A percentile compares a stretch with the other conserved stretches of the same genome.
Evolutionary conservation across 1,139 yeast genomes (phyloP).

Genomic region (Yamadazyma sp.): DNA sequence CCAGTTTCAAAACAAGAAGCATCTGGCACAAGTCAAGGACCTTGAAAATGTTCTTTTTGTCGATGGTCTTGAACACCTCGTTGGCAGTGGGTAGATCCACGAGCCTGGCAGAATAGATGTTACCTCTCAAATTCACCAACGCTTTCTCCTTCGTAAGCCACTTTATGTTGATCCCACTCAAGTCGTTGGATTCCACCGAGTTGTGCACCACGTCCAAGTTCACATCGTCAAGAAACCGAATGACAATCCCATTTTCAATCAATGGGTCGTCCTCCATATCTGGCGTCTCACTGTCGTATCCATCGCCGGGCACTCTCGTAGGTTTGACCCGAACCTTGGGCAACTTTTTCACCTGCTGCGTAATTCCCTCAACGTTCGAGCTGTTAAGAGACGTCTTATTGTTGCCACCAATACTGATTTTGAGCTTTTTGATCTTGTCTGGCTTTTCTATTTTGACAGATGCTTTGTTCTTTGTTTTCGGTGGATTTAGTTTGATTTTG

Average conservation of each 20-base stretch:
- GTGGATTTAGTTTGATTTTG: constrained; percentile 16
- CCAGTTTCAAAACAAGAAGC: constrained; percentile 67
- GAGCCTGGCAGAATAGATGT: constrained; percentile 76
- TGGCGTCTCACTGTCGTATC: constrained; percentile 96
- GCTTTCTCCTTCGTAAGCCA: constrained; percentile 85
- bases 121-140: constrained; percentile 53
- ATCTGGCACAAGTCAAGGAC: constrained; percentile 87
- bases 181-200: constrained; percentile 80
- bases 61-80: constrained; percentile 87
- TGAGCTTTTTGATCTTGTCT: constrained; percentile 23
- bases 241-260: constrained; percentile 79
- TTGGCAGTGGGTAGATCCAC: constrained; percentile 89
- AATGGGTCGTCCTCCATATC: constrained; percentile 94
- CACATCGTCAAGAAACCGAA: constrained; percentile 78
- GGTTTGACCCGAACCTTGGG: constrained; percentile 81
- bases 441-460: constrained; percentile 12
- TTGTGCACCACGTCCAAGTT: constrained; percentile 76
- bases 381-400: constrained; percentile 14
- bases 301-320: constrained; percentile 86
- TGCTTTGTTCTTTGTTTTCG: constrained; percentile 22
- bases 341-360: constrained; percentile 24
- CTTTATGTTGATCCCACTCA: constrained; percentile 68
- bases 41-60: constrained; percentile 84
- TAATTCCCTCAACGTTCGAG: constrained; percentile 12
- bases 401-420: constrained; percentile 22